Percentiles rank a stretch among this genome's conserved stretches.
Evolutionary conservation across 768 basidiomycete genomes (phyloP).

Genomic region (Zangia roseola): DNA sequence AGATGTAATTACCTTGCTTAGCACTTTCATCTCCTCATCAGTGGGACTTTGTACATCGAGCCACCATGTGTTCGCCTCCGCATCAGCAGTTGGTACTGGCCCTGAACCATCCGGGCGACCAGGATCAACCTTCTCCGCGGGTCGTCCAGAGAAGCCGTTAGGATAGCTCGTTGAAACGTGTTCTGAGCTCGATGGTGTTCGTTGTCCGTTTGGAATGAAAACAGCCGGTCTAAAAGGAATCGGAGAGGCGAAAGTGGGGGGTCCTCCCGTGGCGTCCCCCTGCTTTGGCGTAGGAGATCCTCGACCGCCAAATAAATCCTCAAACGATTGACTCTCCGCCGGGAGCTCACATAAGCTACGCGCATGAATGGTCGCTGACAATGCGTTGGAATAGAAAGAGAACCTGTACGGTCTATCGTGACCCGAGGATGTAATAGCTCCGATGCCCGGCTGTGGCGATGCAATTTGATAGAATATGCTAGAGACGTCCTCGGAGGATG

Average conservation of each 20-base stretch:
- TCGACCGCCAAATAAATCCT: constrained; percentile 76
- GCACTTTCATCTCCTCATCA: constrained; percentile 97
- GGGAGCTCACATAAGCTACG: constrained; percentile 91
- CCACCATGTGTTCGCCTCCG: constrained; percentile 93
- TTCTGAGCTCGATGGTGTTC: constrained; percentile 8
- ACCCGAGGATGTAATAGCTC: constrained; percentile 46
- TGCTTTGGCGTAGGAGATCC: constrained; percentile 18
- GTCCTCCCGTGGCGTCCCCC: constrained; percentile 5
- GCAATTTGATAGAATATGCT: constrained; percentile 10
- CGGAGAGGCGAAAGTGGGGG: constrained; percentile 4
- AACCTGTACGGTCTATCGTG: constrained; percentile 95
- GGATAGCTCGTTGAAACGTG: constrained; percentile 2
- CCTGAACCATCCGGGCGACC: constrained; percentile 25
- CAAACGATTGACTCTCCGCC: constrained; percentile 89
- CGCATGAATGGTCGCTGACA: constrained; percentile 93
- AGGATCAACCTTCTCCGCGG: constrained; percentile 19
- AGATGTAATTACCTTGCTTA: constrained; percentile 68
- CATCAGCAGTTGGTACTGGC: constrained; percentile 32
- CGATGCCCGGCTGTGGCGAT: constrained; percentile 9
- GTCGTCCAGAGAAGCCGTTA: constrained; percentile 18
- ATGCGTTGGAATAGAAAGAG: constrained; percentile 95
- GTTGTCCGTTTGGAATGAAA: constrained; percentile 8
- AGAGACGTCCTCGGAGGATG: constrained; percentile 42
- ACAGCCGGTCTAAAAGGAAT: not conserved
- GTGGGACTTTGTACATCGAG: constrained; percentile 91